Evolutionary conservation across 768 basidiomycete genomes (phyloP), one percentile per base, ranked within the genome.

Genomic region (Pulveroboletus sp.): DNA sequence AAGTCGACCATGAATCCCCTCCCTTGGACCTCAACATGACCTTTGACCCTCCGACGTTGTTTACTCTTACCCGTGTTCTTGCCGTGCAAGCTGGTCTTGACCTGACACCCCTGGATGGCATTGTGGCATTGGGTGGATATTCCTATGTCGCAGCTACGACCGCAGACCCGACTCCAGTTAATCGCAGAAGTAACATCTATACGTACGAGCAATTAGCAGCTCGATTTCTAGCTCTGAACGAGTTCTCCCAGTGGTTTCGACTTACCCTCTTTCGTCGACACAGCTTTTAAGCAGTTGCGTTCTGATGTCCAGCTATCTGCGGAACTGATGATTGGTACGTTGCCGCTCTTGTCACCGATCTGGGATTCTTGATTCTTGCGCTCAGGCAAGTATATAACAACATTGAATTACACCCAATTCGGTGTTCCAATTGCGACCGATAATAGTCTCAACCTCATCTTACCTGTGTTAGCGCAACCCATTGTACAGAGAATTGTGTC

Each of bases 401-500:
- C 76, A 7, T 64, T 89, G 47, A 66, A 75, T n/a, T 86, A 83
- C 59, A 75, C 73, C 6, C 86, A 89, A 58, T 57, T 59, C 26
- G 64, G 62, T 38, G 74, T 89, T 15, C 75, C 79, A 1, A 83
- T 79, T 15, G 60, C 67, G 24, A 88, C 86, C 0, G 86, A 87
- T 59, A 61, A 74, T 15, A 80, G 73, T 39, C 69, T 89, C 48
- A 71, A 84, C 54, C 64, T 84, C 32, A 79, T 89, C 46, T 71
- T 89, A 6, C 86, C 85, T 6, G 60, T 84, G 37, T 76, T 89
- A 50, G 86, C 86, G 0, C 73, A 79, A 46, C 86, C 86, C 5
- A 86, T 89, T 48, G 86, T 89, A 6, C 84, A 88, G 63, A 80
- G 78, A 53, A 76, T 89, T 49, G 83, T 89, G 37, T 71, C 75